phyloP scores from a whole-genome alignment of 345 rosid species.

The Euphorbia lathyris region DNA sequence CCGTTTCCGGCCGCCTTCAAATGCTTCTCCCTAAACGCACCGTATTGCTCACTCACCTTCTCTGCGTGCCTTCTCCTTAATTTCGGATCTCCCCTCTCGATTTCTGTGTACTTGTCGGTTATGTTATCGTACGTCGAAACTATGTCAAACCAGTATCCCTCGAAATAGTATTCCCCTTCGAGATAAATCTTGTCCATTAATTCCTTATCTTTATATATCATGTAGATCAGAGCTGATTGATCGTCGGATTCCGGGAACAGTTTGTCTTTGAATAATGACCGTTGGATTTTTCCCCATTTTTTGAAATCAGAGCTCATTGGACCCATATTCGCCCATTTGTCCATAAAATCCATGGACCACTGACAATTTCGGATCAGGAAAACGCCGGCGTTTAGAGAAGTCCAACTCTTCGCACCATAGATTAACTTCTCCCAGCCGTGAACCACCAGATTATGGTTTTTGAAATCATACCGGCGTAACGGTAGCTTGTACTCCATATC shows the following conservation, averaged over 20 bases:
- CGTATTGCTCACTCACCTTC: conserved; percentile 78
- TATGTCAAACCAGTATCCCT: conserved; percentile 76
- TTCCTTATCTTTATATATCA: conserved; percentile 43
- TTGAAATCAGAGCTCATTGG: conserved; percentile 54
- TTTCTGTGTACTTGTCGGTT: conserved; percentile 47
- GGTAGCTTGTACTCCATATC: conserved; percentile 93
- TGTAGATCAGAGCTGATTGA: conserved; percentile 73
- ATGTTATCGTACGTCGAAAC: conserved; percentile 50
- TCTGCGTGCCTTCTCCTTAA: conserved; percentile 80
- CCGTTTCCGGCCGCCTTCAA: conserved; percentile 50
- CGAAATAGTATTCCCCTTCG: conserved; percentile 66
- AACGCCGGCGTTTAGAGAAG: conserved; percentile 82
- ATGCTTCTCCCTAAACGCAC: conserved; percentile 50
- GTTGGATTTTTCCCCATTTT: conserved; percentile 68
- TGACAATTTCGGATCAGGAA: conserved; percentile 86
- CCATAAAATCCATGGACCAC: conserved; percentile 94
- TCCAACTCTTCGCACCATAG: conserved; percentile 69
- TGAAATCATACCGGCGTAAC: conserved; percentile 45
- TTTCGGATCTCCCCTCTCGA: conserved; percentile 41
- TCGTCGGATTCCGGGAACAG: conserved; percentile 83
- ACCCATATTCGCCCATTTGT: conserved; percentile 72
- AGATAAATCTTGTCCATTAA: conserved; percentile 62
- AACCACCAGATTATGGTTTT: conserved; percentile 68
- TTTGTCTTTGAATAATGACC: conserved; percentile 74
- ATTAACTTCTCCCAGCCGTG: conserved; percentile 83